Evolutionary conservation across 1,284 basidiomycete species (phyloP).

Genomic region (Thecaphora thlaspeos): DNA sequence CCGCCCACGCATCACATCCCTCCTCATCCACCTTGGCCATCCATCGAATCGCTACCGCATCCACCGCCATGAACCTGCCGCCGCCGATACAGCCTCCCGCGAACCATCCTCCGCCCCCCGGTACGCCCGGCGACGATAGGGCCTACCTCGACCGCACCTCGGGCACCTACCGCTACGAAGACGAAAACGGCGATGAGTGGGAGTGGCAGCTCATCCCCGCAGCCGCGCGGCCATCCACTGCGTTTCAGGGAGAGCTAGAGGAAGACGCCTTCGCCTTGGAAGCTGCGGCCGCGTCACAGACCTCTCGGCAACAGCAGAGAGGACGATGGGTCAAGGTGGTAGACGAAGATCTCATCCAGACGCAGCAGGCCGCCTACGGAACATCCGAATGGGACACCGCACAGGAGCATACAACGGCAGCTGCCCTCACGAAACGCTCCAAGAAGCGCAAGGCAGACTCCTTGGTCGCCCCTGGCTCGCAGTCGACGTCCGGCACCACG

Average conservation of each 20-base stretch:
- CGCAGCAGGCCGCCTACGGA: conserved; percentile 20
- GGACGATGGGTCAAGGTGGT: conserved; percentile 75
- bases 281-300: conserved; percentile 1
- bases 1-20: too few relatives aligned
- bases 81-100: too few relatives aligned
- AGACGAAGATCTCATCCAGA: conserved; percentile 74
- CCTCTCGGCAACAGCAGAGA: conserved; percentile 68
- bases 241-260: conserved; percentile 14
- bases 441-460: conserved; percentile 14
- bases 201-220: conserved; percentile 70
- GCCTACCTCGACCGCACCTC: conserved; percentile 72
- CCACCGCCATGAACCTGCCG: too few relatives aligned
- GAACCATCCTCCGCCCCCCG: too few relatives aligned
- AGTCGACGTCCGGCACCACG: conserved; percentile 4
- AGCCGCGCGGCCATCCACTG: conserved; percentile 8
- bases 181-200: conserved; percentile 72
- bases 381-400: conserved; percentile 2
- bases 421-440: conserved; percentile 1
- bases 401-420: conserved; percentile 19
- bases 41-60: too few relatives aligned
- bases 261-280: conserved; percentile 4
- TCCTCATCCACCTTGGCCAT: too few relatives aligned
- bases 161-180: conserved; percentile 82
- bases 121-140: conserved; percentile 27
- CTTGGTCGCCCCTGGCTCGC: neutral